phyloP scores from a whole-genome alignment of 2,329 filamentous ascomycete genomes.

The Pseudopithomyces maydicus region DNA sequence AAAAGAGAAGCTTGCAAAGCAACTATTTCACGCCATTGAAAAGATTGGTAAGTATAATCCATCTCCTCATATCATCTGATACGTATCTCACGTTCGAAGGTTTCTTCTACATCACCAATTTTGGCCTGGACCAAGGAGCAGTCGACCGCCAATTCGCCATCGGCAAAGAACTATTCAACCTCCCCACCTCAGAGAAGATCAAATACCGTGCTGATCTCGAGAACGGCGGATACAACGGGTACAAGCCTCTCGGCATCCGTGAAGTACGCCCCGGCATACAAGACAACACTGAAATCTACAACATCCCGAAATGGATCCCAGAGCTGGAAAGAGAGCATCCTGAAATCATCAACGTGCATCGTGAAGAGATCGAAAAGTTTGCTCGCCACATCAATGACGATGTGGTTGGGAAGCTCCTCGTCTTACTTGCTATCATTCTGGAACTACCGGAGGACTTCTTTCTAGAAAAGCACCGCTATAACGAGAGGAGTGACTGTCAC shows the following conservation, averaged over 20 bases:
- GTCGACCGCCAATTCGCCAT: slow-evolving; percentile 24
- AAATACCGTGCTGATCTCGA: slow-evolving; percentile 18
- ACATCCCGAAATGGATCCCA: slow-evolving; percentile 64
- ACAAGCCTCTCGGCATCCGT: slow-evolving; percentile 17
- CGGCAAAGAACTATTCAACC: slow-evolving; percentile 17
- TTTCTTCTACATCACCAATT: slow-evolving; percentile 24
- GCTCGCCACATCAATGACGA: slow-evolving; percentile 33
- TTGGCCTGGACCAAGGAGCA: slow-evolving; percentile 18
- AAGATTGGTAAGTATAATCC: neutral
- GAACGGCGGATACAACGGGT: slow-evolving; percentile 56
- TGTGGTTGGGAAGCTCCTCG: slow-evolving; percentile 55
- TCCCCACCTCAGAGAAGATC: slow-evolving; percentile 18
- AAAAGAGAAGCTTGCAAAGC: slow-evolving; percentile 10
- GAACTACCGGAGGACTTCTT: slow-evolving; percentile 64
- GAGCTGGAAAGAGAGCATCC: slow-evolving; percentile 53
- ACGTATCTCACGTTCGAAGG: neutral
- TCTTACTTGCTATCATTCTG: slow-evolving; percentile 62
- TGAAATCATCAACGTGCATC: slow-evolving; percentile 45
- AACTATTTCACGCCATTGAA: slow-evolving; percentile 6
- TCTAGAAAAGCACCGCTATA: slow-evolving; percentile 60
- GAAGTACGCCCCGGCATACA: slow-evolving; percentile 45
- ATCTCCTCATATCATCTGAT: neutral
- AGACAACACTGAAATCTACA: slow-evolving; percentile 64
- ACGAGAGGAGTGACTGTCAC: slow-evolving; percentile 61
- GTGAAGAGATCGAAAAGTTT: slow-evolving; percentile 60